Evolutionary conservation across 768 basidiomycete species (phyloP).

Genomic region (Crassisporium funariophilum): DNA sequence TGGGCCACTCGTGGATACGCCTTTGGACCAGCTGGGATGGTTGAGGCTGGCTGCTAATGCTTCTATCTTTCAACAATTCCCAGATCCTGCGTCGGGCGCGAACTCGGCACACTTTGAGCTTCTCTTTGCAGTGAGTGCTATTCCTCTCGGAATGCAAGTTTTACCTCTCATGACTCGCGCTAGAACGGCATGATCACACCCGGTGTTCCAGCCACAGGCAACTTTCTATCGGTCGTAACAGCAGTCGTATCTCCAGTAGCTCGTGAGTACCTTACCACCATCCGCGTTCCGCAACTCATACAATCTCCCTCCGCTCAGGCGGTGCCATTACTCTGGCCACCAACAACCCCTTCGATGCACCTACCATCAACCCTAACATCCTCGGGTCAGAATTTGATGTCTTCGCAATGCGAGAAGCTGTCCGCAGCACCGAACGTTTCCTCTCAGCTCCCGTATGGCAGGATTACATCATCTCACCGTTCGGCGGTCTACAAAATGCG

Average conservation of each 20-base stretch:
- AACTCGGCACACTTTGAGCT: conserved; percentile 32
- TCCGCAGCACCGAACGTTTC: conserved; percentile 21
- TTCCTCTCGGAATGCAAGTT: background rate
- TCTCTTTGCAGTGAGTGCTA: conserved; percentile 23
- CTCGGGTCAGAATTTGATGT: conserved; percentile 24
- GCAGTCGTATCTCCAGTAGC: conserved; percentile 26
- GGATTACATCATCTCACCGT: conserved; percentile 21
- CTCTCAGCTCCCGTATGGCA: conserved; percentile 21
- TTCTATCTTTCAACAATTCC: conserved; percentile 14
- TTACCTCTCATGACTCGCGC: too few species aligned
- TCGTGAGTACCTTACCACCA: conserved; percentile 17
- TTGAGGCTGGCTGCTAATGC: conserved; percentile 21
- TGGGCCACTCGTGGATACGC: conserved; percentile 22
- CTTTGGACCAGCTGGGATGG: conserved; percentile 20
- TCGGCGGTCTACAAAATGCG: conserved; percentile 11
- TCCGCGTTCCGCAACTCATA: background rate
- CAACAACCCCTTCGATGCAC: conserved; percentile 25
- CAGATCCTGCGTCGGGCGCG: conserved; percentile 32
- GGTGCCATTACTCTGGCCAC: conserved; percentile 22
- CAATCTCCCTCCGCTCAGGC: conserved; percentile 9
- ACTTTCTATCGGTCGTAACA: background rate
- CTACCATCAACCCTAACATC: conserved; percentile 25
- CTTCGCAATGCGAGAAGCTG: conserved; percentile 20
- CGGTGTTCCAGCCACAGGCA: background rate
- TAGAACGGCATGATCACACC: conserved; percentile 14